phyloP scores from a whole-genome alignment of 208 protist genomes.

The Leptomonas seymouri region DNA sequence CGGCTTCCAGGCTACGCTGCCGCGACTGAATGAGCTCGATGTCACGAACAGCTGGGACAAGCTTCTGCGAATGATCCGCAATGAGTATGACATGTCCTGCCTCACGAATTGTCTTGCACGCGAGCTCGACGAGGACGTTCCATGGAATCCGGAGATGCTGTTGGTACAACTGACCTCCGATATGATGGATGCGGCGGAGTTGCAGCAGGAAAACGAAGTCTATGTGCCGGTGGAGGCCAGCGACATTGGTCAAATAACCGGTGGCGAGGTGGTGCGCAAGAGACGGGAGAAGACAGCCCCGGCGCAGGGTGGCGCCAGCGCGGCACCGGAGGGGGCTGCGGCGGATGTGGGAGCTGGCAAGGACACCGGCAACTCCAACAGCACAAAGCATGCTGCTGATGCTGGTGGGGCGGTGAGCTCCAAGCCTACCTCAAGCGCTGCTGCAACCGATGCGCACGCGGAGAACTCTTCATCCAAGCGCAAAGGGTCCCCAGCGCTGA shows the following conservation, averaged over 20 bases:
- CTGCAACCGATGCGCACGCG: background rate
- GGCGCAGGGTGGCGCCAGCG: background rate
- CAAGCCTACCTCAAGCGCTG: background rate
- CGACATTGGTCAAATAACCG: slow-evolving; percentile 51
- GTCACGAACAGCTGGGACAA: slow-evolving; percentile 70
- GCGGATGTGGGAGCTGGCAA: too few species aligned
- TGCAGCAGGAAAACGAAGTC: slow-evolving; percentile 30
- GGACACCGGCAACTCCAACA: too few species aligned
- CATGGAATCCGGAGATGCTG: slow-evolving; percentile 91
- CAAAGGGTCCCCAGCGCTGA: background rate
- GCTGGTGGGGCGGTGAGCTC: background rate
- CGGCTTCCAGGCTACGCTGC: slow-evolving; percentile 72
- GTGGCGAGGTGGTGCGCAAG: slow-evolving; percentile 55
- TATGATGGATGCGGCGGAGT: slow-evolving; percentile 74
- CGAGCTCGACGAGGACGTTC: slow-evolving; percentile 84
- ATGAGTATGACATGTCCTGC: slow-evolving; percentile 82
- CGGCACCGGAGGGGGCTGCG: background rate
- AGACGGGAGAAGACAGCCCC: slow-evolving; percentile 36
- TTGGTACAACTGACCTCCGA: slow-evolving; percentile 90
- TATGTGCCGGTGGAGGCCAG: slow-evolving; percentile 41
- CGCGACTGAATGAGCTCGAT: slow-evolving; percentile 74
- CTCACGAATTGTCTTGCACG: slow-evolving; percentile 78
- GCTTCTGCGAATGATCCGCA: slow-evolving; percentile 63
- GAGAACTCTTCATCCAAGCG: slow-evolving; percentile 1
- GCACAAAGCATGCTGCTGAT: background rate